Base-by-base conservation (phyloP, 352 stramenopile genomes). In the Phytophthora agathidicida region DNA sequence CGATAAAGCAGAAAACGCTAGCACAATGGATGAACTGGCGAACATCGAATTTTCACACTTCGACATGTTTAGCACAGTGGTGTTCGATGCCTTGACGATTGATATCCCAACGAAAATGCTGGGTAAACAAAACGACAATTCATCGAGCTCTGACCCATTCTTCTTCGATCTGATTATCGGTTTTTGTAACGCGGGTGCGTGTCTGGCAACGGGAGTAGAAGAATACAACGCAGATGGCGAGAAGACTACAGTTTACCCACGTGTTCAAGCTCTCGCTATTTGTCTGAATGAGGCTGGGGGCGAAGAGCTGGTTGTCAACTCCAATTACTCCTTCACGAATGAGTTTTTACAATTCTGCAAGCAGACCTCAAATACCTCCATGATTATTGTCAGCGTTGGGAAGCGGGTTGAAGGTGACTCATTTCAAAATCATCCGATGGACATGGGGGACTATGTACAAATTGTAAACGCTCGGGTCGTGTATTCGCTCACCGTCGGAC, bases 401-500 rank as follows among this genome's bases (percentile, higher is more conserved):
- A 59, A 59, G n/a, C 55, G 55, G 3, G 43, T 52, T 10, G 46
- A 59, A 41, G 55, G 55, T 16, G 55, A 59, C 8, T n/a, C 30
- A 8, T 59, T 65, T n/a, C 24, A 45, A 37, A 30, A 28, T 23
- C 8, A 42, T n/a, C 14, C 31, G 3, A 26, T 7, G 8, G n/a
- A 35, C n/a, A 14, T 6, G 26, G 28, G 7, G 20, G 11, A 26
- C 17, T 19, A 7, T 39, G 17, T 16, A 14, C 46, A 24, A 59
- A 28, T 47, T 5, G 17, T 31, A n/a, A 59, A 65, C 5, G 55
- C 47, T 52, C 35, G 33, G 1, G 45, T 62, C 16, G 35, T 67
- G 16, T 67, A 67, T 24, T 67, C 62, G 13, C 20, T 71, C 9
- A 67, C 62, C n/a, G 41, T 71, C 3, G 62, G 55, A 7, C 32